A percentile compares a stretch with the other conserved stretches of the same genome.
These are phyloP conservation scores for Cryptococcus wingfieldii DNA, from an alignment of 1,284 basidiomycete species.

Conservation along the genomic window DNA sequence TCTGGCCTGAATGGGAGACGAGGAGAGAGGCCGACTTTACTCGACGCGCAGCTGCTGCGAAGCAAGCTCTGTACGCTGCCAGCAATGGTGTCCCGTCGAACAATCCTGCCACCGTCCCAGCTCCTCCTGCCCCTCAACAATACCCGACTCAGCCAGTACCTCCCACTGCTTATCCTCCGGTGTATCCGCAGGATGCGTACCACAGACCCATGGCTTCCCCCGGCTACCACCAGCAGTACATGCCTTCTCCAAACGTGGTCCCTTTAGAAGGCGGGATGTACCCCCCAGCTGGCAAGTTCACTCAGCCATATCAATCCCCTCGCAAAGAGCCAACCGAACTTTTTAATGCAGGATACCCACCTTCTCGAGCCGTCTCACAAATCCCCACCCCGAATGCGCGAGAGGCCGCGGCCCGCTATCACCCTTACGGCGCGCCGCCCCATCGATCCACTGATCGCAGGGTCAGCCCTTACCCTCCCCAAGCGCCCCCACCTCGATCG, in stretches of 20 bases:
- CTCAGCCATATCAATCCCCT: slow-evolving; percentile 6
- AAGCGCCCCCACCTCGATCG: neutral
- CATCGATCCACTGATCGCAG: slow-evolving; percentile 1
- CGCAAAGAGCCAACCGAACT: neutral
- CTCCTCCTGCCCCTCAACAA: slow-evolving; percentile 13
- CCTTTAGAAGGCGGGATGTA: neutral
- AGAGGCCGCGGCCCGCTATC: slow-evolving; percentile 1
- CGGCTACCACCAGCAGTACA: neutral
- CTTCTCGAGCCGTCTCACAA: neutral
- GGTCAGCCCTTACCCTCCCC: slow-evolving; percentile 5
- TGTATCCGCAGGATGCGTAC: neutral
- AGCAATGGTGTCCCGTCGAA: neutral
- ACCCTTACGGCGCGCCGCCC: slow-evolving; percentile 9
- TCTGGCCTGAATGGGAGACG: slow-evolving; percentile 47
- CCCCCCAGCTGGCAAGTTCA: slow-evolving; percentile 8
- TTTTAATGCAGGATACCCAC: neutral
- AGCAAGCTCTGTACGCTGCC: slow-evolving; percentile 1
- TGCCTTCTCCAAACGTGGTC: neutral
- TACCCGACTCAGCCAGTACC: slow-evolving; percentile 7
- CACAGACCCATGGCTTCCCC: neutral
- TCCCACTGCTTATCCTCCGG: slow-evolving; percentile 12
- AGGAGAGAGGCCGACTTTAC: slow-evolving; percentile 29
- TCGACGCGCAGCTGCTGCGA: no score
- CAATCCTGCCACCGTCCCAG: slow-evolving; percentile 14
- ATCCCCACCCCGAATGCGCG: neutral